Base-by-base conservation (phyloP, 371 early-diverging fungal species). In the Circinella minor region DNA sequence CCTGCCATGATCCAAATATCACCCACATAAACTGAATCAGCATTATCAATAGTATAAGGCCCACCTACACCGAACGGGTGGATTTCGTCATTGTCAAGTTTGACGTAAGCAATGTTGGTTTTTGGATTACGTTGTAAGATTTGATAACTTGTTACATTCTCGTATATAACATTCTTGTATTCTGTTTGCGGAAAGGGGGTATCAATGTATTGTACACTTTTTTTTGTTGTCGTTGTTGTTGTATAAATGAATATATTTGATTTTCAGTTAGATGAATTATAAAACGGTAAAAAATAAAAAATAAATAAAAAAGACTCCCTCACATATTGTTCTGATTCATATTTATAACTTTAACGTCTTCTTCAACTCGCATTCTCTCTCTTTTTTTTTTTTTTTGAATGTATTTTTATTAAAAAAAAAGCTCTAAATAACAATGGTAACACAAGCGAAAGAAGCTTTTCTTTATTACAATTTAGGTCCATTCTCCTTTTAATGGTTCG, bases 1-100 rank as follows among this genome's bases (percentile, higher is more conserved):
- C 84, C 84, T 4, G 81, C 81, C 77, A 83, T 77, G 36, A 81
- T 65, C 84, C 84, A 83, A 46, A 83, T 51, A 61, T 83, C 84
- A 13, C 84, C 81, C 3, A 83, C 84, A 47, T 71, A 72, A 6
- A 83, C 71, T 11, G 76, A 54, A 11, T 63, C 39, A 0, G 69
- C 74, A 5, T 70, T 55, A 20, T 65, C 71, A 2, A 83, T 48
- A 0, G 38, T 67, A 59, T 80, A 81, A 2, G 84, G 84, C 0
- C 83, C 83, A 7, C 83, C 83, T 0, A 64, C 63, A 7, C 66
- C 61, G 11, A 77, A 61, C 0, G 27, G 55, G n/a, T 38, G 6
- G 11, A 34, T 34, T 15, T 63, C 20, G 34, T 72, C 75, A 49
- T 76, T 65, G 27, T 71, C 39, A 3, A 34, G 15, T 1, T 66